Conservation (phyloP, 495 filamentous ascomycete species). For the Annulohypoxylon moriforme region DNA sequence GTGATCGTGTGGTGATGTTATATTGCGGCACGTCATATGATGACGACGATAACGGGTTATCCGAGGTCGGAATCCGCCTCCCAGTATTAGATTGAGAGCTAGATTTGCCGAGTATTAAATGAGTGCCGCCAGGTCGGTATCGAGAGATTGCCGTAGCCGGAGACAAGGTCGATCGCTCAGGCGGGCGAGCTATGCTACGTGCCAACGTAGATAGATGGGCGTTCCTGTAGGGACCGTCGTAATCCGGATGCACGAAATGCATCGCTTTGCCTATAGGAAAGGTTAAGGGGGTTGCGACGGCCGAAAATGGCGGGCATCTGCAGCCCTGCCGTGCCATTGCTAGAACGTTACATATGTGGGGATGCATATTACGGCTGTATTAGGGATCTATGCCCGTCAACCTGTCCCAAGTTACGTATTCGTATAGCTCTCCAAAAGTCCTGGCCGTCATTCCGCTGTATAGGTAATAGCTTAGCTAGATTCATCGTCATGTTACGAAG, state of each 20-base stretch:
- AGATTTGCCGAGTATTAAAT: conserved; percentile 35
- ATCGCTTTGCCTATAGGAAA: conserved; percentile 14
- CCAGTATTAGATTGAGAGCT: not conserved
- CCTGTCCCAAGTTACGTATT: conserved; percentile 1
- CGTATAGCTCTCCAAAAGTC: conserved; percentile 2
- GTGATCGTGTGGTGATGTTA: conserved; percentile 2
- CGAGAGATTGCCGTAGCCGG: conserved; percentile 28
- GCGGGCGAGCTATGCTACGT: conserved; percentile 17
- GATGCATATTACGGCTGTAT: conserved; percentile 44
- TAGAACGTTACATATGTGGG: conserved; percentile 47
- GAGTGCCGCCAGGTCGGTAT: conserved; percentile 46
- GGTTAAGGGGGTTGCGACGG: conserved; percentile 13
- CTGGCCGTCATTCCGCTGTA: conserved; percentile 17
- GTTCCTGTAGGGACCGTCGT: conserved; percentile 37
- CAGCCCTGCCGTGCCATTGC: conserved; percentile 30
- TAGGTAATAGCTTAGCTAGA: conserved; percentile 5
- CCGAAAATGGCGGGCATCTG: conserved; percentile 30
- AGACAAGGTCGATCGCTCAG: conserved; percentile 16
- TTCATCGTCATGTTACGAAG: not conserved
- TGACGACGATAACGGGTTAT: not conserved
- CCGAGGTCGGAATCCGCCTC: conserved; percentile 26
- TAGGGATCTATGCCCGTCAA: conserved; percentile 6
- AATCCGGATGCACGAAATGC: conserved; percentile 30
- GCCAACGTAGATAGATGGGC: conserved; percentile 25
- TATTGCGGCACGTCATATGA: not conserved